Base-by-base conservation (phyloP, 2,329 filamentous ascomycete species). In the Rhexocercosporidium sp. region DNA sequence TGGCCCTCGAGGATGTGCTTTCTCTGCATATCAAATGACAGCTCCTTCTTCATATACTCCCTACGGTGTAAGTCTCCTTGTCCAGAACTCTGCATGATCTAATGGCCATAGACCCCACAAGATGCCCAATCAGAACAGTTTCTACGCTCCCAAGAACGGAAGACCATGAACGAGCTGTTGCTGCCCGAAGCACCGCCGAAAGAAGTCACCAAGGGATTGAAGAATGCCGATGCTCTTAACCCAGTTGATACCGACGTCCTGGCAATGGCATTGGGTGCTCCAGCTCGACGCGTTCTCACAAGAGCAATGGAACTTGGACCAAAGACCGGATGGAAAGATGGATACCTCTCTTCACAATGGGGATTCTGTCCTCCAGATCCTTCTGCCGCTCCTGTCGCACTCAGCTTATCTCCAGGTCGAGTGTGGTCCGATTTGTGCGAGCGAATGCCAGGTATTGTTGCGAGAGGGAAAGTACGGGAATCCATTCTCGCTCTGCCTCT, bases 281-380 rank as follows among this genome's bases (percentile, higher is more conserved):
- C 46, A 1, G 46, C 46, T 49, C 46, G 46, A 4, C 46, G 46
- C 22, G 46, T 49, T 27, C 46, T 49, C 22, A 49, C 46, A 14
- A 49, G 46, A 9, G 46, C 46, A 49, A 49, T 49, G 46, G 46
- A 49, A 49, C 46, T 49, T 27, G 46, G 46, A 49, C 46, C 46
- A 27, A 49, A 9, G 12, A 49, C 46, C 6, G 46, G 46, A 14
- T 49, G 46, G 46, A 49, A 49, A 49, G 46, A 49, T 49, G 46
- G 46, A 25, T 49, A 49, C 46, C 46, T 49, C 22, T 49, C 46
- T 25, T 49, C 46, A 25, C 46, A 49, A 49, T 49, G 46, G 46
- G 46, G 46, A 11, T 49, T 49, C 12, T 49, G 46, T 49, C 46
- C 46, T 14, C 46, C 46, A 49, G 46, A 49, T 14, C 46, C 46